Evolutionary conservation across 331 rosid genomes (phyloP).

Genomic region (Acacia concinna): DNA sequence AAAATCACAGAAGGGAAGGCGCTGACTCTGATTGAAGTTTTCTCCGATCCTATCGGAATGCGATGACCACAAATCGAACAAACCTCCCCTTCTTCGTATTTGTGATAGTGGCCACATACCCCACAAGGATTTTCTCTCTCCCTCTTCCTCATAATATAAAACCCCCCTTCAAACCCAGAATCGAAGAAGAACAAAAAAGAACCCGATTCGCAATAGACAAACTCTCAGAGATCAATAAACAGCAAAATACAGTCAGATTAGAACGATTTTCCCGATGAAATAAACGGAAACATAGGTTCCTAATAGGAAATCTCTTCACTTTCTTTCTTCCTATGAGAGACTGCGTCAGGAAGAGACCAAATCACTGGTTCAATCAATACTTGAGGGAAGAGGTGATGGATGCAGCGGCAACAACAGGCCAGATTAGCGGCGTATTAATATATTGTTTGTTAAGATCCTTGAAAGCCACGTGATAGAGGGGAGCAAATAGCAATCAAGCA

Average conservation of each 20-base stretch:
- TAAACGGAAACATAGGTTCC: no score
- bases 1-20: conserved; percentile 90
- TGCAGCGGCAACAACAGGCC: not conserved
- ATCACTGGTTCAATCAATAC: not conserved
- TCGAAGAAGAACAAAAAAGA: not conserved
- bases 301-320: not conserved
- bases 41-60: conserved; percentile 73
- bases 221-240: conserved; percentile 47
- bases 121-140: conserved; percentile 99
- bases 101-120: conserved; percentile 97
- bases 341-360: not conserved
- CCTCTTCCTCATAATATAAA: conserved; percentile 77
- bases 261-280: not conserved
- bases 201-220: conserved; percentile 19
- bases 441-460: conserved; percentile 16
- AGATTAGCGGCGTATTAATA: not conserved
- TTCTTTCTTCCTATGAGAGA: not conserved
- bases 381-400: not conserved
- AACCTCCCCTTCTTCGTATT: conserved; percentile 96
- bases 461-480: conserved; percentile 27
- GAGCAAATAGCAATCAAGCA: not conserved
- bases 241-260: not conserved
- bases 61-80: conserved; percentile 97
- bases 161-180: conserved; percentile 45
- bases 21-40: conserved; percentile 64